These are phyloP conservation scores for Calonectria pauciramosa DNA, from an alignment of 2,329 filamentous ascomycete species.

Conservation along the genomic window DNA sequence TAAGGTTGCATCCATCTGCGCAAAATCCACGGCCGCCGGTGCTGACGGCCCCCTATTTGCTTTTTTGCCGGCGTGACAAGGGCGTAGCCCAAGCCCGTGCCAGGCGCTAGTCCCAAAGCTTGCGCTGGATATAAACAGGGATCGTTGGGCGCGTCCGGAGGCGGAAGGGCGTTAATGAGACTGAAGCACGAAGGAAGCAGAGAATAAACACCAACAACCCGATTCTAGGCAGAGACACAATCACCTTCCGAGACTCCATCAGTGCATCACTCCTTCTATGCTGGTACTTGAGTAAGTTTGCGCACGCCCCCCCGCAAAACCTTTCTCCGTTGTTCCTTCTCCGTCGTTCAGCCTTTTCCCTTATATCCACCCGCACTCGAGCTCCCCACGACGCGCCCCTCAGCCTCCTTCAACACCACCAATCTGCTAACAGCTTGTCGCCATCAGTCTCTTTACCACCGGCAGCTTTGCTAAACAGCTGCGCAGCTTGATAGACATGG, in stretches of 20 bases:
- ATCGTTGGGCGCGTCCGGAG: constrained; percentile 42
- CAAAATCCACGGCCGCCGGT: constrained; percentile 14
- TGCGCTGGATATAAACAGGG: constrained; percentile 44
- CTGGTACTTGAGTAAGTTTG: constrained; percentile 47
- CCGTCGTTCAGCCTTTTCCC: constrained; percentile 11
- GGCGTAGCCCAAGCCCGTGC: constrained; percentile 41
- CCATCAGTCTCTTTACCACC: constrained; percentile 42
- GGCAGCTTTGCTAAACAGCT: constrained; percentile 47
- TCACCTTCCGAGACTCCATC: constrained; percentile 18
- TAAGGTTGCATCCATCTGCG: constrained; percentile 31
- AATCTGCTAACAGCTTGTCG: constrained; percentile 30
- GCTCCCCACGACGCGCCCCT: constrained; percentile 8
- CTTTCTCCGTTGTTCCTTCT: neutral
- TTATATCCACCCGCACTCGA: constrained; percentile 3
- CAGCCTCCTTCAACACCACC: constrained; percentile 13
- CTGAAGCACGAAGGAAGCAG: constrained; percentile 36
- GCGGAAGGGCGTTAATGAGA: constrained; percentile 28
- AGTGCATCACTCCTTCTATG: constrained; percentile 37
- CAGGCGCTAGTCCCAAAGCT: constrained; percentile 43
- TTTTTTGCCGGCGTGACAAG: constrained; percentile 36
- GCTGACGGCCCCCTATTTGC: constrained; percentile 36
- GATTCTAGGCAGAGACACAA: constrained; percentile 18
- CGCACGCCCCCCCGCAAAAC: neutral
- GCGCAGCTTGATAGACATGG: constrained; percentile 48
- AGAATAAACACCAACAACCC: constrained; percentile 9